Evolutionary conservation across 148 eudicot genomes (phyloP), one percentile per base, ranked within the genome.

Genomic region (Oxyria digyna): DNA sequence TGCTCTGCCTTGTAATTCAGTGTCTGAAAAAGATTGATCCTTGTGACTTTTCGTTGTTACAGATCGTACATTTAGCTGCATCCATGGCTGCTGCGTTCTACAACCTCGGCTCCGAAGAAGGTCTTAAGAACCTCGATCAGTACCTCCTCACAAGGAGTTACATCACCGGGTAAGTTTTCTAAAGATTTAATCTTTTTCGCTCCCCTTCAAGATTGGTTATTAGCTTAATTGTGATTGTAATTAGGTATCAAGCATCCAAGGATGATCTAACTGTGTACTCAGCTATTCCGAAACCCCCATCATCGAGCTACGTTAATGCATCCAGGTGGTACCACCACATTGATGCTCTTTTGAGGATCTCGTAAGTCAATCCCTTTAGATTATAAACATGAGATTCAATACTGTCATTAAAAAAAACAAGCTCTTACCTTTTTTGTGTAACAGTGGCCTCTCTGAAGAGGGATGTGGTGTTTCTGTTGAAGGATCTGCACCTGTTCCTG

Each of bases 221-320:
- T 15, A 4, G 4, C 23, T 20, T 43, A 4, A 67, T 33, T 66
- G 46, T 1, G 42, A 4, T 57, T 17, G 2, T 20, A 72, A 65
- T 35, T 75, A 94, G 98, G 63, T 90, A 88, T 75, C 92, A 83
- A 71, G 98, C 98, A 46, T 90, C 98, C 0, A 94, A 90, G 85
- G 98, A 90, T 84, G 98, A 94, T 77, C 73, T 94, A 63, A 81
- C 85, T 41, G 96, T 94, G 23, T 81, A 75, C 42, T 67, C 87
- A 38, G 87, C 96, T 33, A 75, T 88, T 31, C 71, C 96, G 33
- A 79, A 78, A 15, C 74, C 83, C 21, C 96, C 98, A 29, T 74
- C 91, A 48, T 65, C 89, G 12, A 78, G 81, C 33, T 90, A 78
- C 64, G 87, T 88, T 59, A 94, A 94, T 62, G 91, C 80, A 6